Percentiles rank a stretch among this genome's conserved stretches.
Conservation (phyloP, 495 filamentous ascomycete species). For the Astrothelium subdiscretum region DNA sequence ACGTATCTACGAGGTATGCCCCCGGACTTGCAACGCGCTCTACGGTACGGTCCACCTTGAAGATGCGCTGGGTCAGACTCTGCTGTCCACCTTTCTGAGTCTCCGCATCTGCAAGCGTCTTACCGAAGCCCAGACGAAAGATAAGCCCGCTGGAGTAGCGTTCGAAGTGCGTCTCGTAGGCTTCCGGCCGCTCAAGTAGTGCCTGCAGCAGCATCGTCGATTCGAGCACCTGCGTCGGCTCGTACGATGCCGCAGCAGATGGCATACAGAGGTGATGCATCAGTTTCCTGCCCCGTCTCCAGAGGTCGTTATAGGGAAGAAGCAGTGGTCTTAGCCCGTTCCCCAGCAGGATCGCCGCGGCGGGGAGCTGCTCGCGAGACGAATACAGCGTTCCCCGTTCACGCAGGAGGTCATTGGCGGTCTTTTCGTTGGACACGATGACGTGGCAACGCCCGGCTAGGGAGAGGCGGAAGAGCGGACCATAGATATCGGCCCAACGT, state of each 20-base stretch:
- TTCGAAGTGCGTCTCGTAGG: constrained; percentile 27
- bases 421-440: constrained; percentile 28
- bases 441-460: constrained; percentile 22
- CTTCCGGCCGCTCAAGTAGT: constrained; percentile 17
- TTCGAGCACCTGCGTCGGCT: constrained; percentile 27
- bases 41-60: constrained; percentile 20
- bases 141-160: constrained; percentile 28
- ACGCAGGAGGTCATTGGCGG: constrained; percentile 31
- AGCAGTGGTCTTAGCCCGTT: constrained; percentile 9
- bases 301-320: constrained; percentile 11
- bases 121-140: constrained; percentile 26
- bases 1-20: constrained; percentile 27
- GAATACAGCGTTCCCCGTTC: constrained; percentile 29
- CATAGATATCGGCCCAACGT: constrained; percentile 31
- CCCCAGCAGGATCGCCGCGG: constrained; percentile 12
- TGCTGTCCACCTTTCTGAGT: constrained; percentile 20
- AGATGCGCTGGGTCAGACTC: constrained; percentile 17
- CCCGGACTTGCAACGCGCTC: constrained; percentile 25
- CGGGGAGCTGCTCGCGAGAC: constrained; percentile 15
- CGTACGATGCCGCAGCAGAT: constrained; percentile 19
- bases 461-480: constrained; percentile 27
- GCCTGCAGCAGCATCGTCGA: constrained; percentile 31
- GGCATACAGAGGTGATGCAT: constrained; percentile 23
- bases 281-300: constrained; percentile 19
- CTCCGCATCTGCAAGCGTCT: constrained; percentile 13